Evolutionary conservation across 108 stramenopile genomes (phyloP), one percentile per base, ranked within the genome.

Genomic region (Stephanodiscus triporus): DNA sequence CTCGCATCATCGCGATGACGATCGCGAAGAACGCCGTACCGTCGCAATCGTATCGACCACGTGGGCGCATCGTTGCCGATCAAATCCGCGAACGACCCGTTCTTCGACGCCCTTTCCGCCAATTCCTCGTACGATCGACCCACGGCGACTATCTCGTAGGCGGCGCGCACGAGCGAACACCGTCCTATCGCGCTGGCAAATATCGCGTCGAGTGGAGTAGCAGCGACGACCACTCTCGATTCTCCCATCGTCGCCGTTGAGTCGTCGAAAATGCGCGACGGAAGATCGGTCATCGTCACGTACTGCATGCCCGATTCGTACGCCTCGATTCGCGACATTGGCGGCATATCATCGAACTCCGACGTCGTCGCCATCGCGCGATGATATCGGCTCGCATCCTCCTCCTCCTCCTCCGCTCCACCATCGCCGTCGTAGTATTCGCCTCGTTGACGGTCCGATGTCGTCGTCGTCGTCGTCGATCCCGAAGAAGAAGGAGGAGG

Each of bases 281-380:
- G 9, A 16, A 49, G 48, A 23, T 27, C 29, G 17, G 62, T 54
- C 14, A 76, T 53, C 19, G 32, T 67, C n/a, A 88, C 63, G 40
- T 88, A 92, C 68, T 95, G 93, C 88, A 95, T 89, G 17, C 88
- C 89, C 36, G 88, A 85, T 66, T 95, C 88, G 60, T 89, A 75
- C 1, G 74, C 64, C 42, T 59, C 23, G n/a, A 64, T 64, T 27
- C 74, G 79, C 20, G 30, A 57, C 30, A 4, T 6, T 14, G 27
- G 56, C 9, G 56, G 30, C 27, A 57, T 30, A 63, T 75, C 63
- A 17, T 63, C 62, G 5, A 58, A 73, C 32, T 9, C 66, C 38
- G 23, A 66, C 76, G 32, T 63, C 64, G 62, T 86, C 77, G 20
- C 73, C 53, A n/a, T 76, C 55, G 36, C 74, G 4, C 32, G 5